Evolutionary conservation across 73 alveolate species (phyloP), one percentile per base, ranked within the genome.

Genomic region (Durusdinium trenchii): DNA sequence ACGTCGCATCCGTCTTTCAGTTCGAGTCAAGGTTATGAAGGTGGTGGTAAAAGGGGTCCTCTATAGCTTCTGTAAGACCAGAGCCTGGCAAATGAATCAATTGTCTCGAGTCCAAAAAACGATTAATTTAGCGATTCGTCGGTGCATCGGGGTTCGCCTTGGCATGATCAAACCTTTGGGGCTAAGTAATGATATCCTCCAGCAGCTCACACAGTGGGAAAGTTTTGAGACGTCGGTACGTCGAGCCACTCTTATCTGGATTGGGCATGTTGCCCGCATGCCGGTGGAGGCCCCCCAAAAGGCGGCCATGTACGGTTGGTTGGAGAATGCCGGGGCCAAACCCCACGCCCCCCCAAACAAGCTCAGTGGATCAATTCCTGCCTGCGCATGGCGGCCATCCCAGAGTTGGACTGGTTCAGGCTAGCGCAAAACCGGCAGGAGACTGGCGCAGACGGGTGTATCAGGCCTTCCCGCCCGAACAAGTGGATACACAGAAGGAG

Each of bases 251-350:
- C 91, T 81, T 10, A 0, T 81, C 6, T 47, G 91, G 91, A 4
- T 81, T 0, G 91, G 91, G 32, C 91, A 81, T 26, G 67, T 81
- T 9, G 91, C 91, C 1, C 47, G 91, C 16, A 81, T 81, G 71
- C 40, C 36, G 12, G 16, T 48, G 2, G 69, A 45, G 0, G 0
- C 26, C 3, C 67, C 67, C 47, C 91, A 42, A 32, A 81, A 81
- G 51, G 42, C 43, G 46, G 45, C 43, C 46, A 9, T 81, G 64
- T 81, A 46, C 43, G 91, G 91, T 18, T 81, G 64, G 69, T 23
- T 10, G 16, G 69, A 81, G 6, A 67, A 43, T 1, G 3, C 47
- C 47, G 20, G 45, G 20, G 91, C 69, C 46, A 81, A 45, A 46
- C 10, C 40, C 1, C 46, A 35, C 18, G n/a, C 46, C 91, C 67